A percentile compares a stretch with the other conserved stretches of the same genome.
These are phyloP conservation scores for Ampelocalamus luodianensis DNA, from an alignment of 176 grass and related monocot species.

Conservation along the genomic window DNA sequence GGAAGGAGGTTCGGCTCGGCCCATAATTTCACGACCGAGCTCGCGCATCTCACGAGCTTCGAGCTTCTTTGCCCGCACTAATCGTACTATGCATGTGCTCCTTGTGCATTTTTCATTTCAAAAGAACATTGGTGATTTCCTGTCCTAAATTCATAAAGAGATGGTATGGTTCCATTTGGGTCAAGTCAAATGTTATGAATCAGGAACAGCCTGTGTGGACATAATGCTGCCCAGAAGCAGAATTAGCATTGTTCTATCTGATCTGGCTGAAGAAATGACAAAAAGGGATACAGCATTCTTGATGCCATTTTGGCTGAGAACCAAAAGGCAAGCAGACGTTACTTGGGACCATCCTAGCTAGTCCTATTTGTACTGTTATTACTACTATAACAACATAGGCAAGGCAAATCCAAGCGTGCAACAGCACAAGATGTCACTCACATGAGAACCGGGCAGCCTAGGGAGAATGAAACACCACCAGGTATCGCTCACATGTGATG, in stretches of 20 bases:
- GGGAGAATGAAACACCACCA: neutral
- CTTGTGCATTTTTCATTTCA: neutral
- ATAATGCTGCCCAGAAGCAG: neutral
- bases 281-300: neutral
- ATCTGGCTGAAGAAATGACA: constrained; percentile 5
- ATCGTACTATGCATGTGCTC: neutral
- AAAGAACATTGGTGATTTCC: neutral
- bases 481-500: constrained; percentile 18
- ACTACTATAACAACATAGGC: neutral
- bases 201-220: neutral
- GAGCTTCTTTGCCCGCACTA: too few relatives aligned
- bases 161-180: neutral
- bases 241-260: neutral
- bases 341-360: constrained; percentile 18
- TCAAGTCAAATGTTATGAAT: neutral
- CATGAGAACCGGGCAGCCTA: neutral
- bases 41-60: too few relatives aligned
- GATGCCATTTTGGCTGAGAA: neutral
- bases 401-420: constrained; percentile 4
- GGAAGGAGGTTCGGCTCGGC: too few relatives aligned
- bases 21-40: too few relatives aligned
- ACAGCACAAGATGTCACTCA: neutral
- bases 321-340: neutral
- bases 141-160: neutral
- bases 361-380: neutral